Base-by-base conservation (phyloP, 495 filamentous ascomycete genomes). In the Penicillium taxi region DNA sequence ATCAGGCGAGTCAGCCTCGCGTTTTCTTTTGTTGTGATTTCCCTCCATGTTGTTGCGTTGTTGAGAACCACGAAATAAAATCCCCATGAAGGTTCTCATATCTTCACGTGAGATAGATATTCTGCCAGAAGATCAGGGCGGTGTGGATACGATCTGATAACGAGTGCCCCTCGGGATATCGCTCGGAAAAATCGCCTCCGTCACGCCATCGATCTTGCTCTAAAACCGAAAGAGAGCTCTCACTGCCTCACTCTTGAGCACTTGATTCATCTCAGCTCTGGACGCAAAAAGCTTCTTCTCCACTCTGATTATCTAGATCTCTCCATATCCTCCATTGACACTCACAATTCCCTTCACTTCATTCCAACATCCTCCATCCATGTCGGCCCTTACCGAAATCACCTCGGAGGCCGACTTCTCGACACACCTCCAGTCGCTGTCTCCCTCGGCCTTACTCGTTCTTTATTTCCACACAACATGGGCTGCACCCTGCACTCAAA, bases 401-500 rank as follows among this genome's bases (percentile, higher is more conserved):
- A 72, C 66, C 31, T 73, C 68, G 36, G 76, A 82, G 41, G 61
- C 70, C 39, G 74, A 74, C 45, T 96, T 91, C 75, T 58, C 72
- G 24, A 48, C 71, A 22, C 70, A 82, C 55, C 56, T 84, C 37
- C 59, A 70, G 32, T 67, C 78, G 13, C 71, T 89, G 11, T 75
- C 84, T 0, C 48, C 78, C 4, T 69, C 78, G 5, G 72, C 82
- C 8, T 74, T 94, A 23, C 64, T 84, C 32, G 75, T 94, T 48
- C 74, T 95, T 49, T 94, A 87, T 58, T 96, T 96, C 68, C 81
- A 95, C 63, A 84, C 93, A 0, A 82, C 87, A 50, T 96, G 93
- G 91, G 91, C 93, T n/a, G 86, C 84, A 19, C 91, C 88, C 9
- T 96, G 91, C 69, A 73, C 82, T 36, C 88, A 94, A 63, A 95